phyloP scores from a whole-genome alignment of 768 basidiomycete species.

The Suillus ampliporus region DNA sequence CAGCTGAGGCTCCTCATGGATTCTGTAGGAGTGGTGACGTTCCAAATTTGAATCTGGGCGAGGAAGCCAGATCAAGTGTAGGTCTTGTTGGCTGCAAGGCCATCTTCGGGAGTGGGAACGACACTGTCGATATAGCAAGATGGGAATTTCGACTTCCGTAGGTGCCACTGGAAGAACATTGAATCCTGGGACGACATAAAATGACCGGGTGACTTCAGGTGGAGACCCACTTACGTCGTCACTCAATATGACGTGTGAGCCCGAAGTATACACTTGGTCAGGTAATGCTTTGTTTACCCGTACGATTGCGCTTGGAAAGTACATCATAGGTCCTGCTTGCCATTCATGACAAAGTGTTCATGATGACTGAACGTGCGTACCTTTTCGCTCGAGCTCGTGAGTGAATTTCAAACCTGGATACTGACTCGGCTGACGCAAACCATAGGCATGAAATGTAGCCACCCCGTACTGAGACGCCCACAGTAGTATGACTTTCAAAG shows the following conservation, averaged over 20 bases:
- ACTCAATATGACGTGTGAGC: constrained; percentile 7
- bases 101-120: constrained; percentile 19
- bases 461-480: too few species aligned
- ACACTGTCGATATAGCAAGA: constrained; percentile 23
- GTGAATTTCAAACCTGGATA: background rate
- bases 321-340: background rate
- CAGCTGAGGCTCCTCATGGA: constrained; percentile 17
- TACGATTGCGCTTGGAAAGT: constrained; percentile 6
- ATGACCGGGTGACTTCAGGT: background rate
- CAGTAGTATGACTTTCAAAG: too few species aligned
- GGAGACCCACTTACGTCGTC: background rate
- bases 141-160: constrained; percentile 16
- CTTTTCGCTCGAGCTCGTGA: background rate
- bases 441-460: too few species aligned
- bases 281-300: constrained; percentile 10
- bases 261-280: constrained; percentile 6
- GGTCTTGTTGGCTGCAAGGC: constrained; percentile 18
- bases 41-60: constrained; percentile 27
- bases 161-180: constrained; percentile 30
- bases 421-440: constrained; percentile 1
- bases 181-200: constrained; percentile 21
- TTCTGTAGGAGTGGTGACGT: constrained; percentile 17
- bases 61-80: constrained; percentile 20
- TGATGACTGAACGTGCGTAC: background rate
- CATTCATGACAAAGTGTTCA: background rate